phyloP scores from a whole-genome alignment of 2,329 filamentous ascomycete species.

The Colletotrichum tanaceti region DNA sequence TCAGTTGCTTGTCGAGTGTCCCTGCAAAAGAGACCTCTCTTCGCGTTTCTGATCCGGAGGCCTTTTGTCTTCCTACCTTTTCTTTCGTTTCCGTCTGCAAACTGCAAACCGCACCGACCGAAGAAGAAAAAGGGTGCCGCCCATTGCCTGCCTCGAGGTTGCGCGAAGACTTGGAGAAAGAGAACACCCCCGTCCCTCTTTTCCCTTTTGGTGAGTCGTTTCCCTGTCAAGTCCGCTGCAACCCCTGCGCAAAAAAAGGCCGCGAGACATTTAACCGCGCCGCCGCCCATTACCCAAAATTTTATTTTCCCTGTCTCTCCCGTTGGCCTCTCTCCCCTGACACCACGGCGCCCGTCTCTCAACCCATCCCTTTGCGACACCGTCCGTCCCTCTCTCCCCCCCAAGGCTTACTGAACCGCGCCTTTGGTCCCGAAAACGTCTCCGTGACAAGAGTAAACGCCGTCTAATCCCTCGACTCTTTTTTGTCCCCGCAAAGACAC shows the following conservation, averaged over 20 bases:
- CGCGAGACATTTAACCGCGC: constrained; percentile 41
- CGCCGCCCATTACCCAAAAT: constrained; percentile 38
- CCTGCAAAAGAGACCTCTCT: constrained; percentile 4
- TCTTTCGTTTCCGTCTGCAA: not conserved
- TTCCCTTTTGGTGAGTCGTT: constrained; percentile 40
- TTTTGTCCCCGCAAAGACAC: constrained; percentile 12
- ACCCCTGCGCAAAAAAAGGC: constrained; percentile 40
- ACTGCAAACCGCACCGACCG: no score
- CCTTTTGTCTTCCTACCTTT: not conserved
- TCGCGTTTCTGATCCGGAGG: not conserved
- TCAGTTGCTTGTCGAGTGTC: not conserved
- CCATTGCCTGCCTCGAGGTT: constrained; percentile 29
- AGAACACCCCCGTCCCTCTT: constrained; percentile 33
- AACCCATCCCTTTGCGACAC: constrained; percentile 40
- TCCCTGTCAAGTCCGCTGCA: constrained; percentile 35
- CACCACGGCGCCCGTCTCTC: constrained; percentile 36
- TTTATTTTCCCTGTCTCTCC: constrained; percentile 40
- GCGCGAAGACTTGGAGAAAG: constrained; percentile 24
- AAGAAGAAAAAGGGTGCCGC: not conserved
- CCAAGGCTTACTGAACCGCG: constrained; percentile 33
- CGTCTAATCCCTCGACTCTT: constrained; percentile 29
- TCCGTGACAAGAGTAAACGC: constrained; percentile 21
- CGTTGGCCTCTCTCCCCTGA: constrained; percentile 41
- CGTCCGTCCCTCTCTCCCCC: constrained; percentile 20
- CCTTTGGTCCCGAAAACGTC: constrained; percentile 33